phyloP scores from a whole-genome alignment of 2,329 filamentous ascomycete species.

The Penicillium sp. region DNA sequence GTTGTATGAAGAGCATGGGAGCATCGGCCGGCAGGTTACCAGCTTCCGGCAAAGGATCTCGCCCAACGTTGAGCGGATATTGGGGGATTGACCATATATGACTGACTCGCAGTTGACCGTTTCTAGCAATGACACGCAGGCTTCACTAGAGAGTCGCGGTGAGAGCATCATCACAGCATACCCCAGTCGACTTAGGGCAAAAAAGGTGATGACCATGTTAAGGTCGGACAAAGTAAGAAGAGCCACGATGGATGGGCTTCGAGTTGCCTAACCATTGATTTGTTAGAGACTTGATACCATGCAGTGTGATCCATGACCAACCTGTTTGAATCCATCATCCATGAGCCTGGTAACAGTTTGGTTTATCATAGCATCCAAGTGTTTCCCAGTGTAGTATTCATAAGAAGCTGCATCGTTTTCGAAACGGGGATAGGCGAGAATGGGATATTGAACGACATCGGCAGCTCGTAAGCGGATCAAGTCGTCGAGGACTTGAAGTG shows the following conservation, averaged over 20 bases:
- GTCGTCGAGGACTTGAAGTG: conserved; percentile 43
- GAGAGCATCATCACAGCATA: conserved; percentile 46
- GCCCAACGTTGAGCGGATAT: conserved; percentile 33
- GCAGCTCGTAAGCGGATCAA: conserved; percentile 40
- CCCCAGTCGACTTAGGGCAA: conserved; percentile 46
- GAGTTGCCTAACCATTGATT: conserved; percentile 12
- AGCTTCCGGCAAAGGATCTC: conserved; percentile 26
- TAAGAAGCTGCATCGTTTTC: conserved; percentile 35
- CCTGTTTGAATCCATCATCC: conserved; percentile 29
- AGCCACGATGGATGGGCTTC: conserved; percentile 31
- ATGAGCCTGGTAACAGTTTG: conserved; percentile 34
- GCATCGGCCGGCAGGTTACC: conserved; percentile 26
- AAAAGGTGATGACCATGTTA: conserved; percentile 44
- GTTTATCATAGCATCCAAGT: conserved; percentile 37
- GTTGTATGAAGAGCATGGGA: conserved; percentile 8
- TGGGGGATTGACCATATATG: conserved; percentile 37
- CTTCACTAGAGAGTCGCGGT: conserved; percentile 41
- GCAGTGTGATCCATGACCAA: neutral
- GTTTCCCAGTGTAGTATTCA: conserved; percentile 42
- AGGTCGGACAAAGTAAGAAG: conserved; percentile 44
- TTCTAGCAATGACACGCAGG: conserved; percentile 42
- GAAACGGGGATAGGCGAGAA: conserved; percentile 42
- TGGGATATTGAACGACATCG: conserved; percentile 40
- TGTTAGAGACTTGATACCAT: neutral
- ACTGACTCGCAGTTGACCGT: conserved; percentile 35